These are phyloP conservation scores for Tulasnella sp. DNA, from an alignment of 768 basidiomycete species.

Conservation along the genomic window DNA sequence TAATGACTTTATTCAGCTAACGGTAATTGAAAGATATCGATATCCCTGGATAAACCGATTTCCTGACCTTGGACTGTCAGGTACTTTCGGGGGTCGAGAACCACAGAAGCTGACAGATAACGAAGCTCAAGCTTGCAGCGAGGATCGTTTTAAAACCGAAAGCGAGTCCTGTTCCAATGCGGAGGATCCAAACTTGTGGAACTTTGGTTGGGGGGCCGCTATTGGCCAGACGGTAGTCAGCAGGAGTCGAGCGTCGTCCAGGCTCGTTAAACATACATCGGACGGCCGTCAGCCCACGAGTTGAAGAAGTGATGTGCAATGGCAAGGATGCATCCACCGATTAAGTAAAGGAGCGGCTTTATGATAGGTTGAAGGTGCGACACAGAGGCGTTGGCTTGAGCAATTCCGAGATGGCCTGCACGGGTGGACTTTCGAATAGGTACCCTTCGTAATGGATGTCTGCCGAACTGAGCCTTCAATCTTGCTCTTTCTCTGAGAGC, in stretches of 20 bases:
- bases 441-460: background rate
- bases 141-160: background rate
- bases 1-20: background rate
- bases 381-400: background rate
- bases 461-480: background rate
- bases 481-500: too few species aligned
- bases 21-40: too few species aligned
- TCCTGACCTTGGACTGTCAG: background rate
- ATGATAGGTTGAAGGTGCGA: background rate
- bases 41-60: background rate
- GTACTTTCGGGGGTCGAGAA: background rate
- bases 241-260: background rate
- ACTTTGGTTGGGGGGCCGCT: background rate
- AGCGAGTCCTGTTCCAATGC: background rate
- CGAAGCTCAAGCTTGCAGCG: background rate
- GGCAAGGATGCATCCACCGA: background rate
- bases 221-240: background rate
- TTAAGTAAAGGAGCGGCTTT: background rate
- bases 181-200: background rate
- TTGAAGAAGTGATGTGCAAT: background rate
- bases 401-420: background rate
- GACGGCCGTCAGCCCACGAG: background rate
- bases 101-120: background rate
- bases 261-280: background rate
- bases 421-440: background rate